These are phyloP conservation scores for Verbascum thapsus DNA, from an alignment of 257 asterid species.

Conservation along the genomic window DNA sequence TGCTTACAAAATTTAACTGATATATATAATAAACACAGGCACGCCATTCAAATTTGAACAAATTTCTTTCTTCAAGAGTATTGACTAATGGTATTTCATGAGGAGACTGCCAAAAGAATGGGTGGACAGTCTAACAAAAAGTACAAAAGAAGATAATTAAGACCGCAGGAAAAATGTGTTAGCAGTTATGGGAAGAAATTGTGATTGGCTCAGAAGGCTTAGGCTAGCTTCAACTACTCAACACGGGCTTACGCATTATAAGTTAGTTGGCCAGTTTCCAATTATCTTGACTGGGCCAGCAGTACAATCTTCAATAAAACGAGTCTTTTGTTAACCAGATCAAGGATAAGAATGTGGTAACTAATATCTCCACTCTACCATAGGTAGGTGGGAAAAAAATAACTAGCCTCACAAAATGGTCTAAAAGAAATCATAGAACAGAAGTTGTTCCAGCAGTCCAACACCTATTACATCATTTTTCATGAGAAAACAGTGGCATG, in stretches of 20 bases:
- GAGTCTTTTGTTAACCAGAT: neutral
- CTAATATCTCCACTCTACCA: constrained; percentile 1
- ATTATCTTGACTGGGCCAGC: neutral
- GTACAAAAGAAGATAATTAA: neutral
- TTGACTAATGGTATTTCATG: neutral
- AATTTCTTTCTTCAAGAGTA: neutral
- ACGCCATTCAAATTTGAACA: constrained; percentile 17
- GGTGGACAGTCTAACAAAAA: neutral
- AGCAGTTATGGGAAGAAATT: neutral
- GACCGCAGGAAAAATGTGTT: neutral
- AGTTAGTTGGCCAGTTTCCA: neutral
- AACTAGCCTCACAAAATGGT: neutral
- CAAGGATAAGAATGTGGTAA: neutral
- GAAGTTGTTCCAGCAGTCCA: neutral
- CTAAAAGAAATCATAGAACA: neutral
- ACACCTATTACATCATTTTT: neutral
- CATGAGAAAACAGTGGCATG: too few species aligned
- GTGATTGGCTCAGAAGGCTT: neutral
- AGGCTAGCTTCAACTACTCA: neutral
- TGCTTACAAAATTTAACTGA: constrained; percentile 23
- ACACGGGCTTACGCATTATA: neutral
- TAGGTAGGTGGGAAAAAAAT: neutral
- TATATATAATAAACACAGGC: constrained; percentile 22
- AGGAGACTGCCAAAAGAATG: constrained; percentile 2
- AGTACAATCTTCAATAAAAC: constrained; percentile 2